phyloP scores from a whole-genome alignment of 805 yeast species.

The Blastobotrys attinorum region DNA sequence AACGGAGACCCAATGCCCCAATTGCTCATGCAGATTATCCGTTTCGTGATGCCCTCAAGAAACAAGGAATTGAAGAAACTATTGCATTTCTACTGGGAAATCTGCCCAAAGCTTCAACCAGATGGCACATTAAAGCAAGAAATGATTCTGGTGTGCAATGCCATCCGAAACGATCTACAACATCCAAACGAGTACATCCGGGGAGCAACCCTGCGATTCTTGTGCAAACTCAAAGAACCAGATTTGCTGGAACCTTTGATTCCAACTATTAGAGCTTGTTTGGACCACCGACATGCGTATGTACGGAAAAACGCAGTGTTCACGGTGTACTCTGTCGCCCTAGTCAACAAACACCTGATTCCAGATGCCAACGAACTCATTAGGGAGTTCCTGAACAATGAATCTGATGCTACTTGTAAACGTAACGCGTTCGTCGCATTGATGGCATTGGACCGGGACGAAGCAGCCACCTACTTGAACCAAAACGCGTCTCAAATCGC shows the following conservation, averaged over 20 bases:
- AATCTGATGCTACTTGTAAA: slow-evolving; percentile 88
- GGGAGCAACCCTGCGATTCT: slow-evolving; percentile 88
- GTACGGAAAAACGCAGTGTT: slow-evolving; percentile 96
- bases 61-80: slow-evolving; percentile 87
- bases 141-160: slow-evolving; percentile 97
- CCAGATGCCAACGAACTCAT: slow-evolving; percentile 95
- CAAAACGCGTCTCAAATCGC: slow-evolving; percentile 54
- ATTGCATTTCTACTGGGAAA: slow-evolving; percentile 95
- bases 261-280: slow-evolving; percentile 82
- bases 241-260: slow-evolving; percentile 93
- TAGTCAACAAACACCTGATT: slow-evolving; percentile 75
- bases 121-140: slow-evolving; percentile 94
- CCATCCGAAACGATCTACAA: slow-evolving; percentile 93
- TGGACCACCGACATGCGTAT: slow-evolving; percentile 95
- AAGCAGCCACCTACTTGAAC: slow-evolving; percentile 76
- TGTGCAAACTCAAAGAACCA: slow-evolving; percentile 84
- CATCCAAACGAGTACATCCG: slow-evolving; percentile 97
- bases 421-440: slow-evolving; percentile 91
- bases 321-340: slow-evolving; percentile 75
- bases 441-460: slow-evolving; percentile 72
- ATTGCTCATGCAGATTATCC: slow-evolving; percentile 89
- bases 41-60: slow-evolving; percentile 95
- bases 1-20: slow-evolving; percentile 92
- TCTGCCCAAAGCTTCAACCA: slow-evolving; percentile 82
- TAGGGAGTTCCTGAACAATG: slow-evolving; percentile 62